Base-by-base conservation (phyloP, 2,329 filamentous ascomycete species). In the Hypoxylon sp. region DNA sequence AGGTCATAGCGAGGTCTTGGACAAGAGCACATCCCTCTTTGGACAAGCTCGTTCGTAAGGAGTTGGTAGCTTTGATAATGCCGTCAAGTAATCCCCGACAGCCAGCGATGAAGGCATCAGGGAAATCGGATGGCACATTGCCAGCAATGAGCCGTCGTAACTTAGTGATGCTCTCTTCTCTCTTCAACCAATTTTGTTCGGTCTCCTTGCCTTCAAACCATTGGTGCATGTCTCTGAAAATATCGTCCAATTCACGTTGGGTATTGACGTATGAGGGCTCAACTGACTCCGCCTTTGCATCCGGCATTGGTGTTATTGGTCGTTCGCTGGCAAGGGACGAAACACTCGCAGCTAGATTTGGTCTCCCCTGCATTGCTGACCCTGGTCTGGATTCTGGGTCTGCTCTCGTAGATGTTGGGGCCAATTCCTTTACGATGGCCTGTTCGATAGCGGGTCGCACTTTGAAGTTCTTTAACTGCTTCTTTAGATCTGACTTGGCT, bases 401-500 rank as follows among this genome's bases (percentile, higher is more conserved):
- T 60, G 79, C 80, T 73, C 69, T 75, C 17, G 74, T 76, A 48
- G 67, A 77, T 49, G 82, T 79, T 25, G 91, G 87, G 5, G 86
- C 87, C 59, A 97, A 86, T 69, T 91, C 90, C 60, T 91, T 88
- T 49, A 94, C 86, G 68, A 98, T 96, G 69, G 91, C 91, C 61
- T 90, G 87, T 68, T 93, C 91, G 75, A 97, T 98, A 13, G 93
- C 91, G 68, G 93, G 93, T 46, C 95, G 89, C 53, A 98, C 93
- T 75, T 93, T 93, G 79, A 92, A 92, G 75, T 89, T 90, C 77
- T 92, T 91, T 65, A 98, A 84, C 80, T 97, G 93, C 76, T 89
- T 91, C 82, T 96, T 96, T 34, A 98, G 83, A 75, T 98, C 94
- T 1, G 91, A 91, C 79, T 97, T 97, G 53, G 94, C 95, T 62